Evolutionary conservation across 148 eudicot species (phyloP).

Genomic region (Spergularia bocconei): DNA sequence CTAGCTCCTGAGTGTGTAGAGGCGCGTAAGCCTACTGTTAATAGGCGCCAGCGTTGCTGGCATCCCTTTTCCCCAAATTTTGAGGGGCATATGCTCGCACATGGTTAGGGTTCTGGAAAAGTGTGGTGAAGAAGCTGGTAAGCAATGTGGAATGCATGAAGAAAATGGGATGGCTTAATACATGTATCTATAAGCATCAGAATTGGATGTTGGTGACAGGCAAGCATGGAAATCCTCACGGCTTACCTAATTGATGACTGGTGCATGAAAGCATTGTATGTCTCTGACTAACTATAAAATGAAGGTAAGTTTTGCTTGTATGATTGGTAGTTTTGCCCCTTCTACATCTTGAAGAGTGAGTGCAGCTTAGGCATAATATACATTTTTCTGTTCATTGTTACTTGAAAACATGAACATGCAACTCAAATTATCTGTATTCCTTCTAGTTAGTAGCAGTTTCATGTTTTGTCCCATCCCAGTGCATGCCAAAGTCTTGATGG

Average conservation of each 20-base stretch:
- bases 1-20: not conserved
- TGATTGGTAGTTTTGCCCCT: not conserved
- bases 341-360: not conserved
- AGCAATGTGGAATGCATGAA: constrained; percentile 37
- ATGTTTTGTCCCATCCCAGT: constrained; percentile 26
- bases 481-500: constrained; percentile 54
- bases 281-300: constrained; percentile 21
- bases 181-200: constrained; percentile 30
- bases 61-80: not conserved
- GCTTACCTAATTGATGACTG: constrained; percentile 31
- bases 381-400: not conserved
- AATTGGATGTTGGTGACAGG: constrained; percentile 26
- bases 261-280: constrained; percentile 2
- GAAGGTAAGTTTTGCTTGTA: not conserved
- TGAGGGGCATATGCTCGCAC: not conserved
- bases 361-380: not conserved
- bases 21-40: not conserved
- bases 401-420: constrained; percentile 20
- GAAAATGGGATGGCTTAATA: constrained; percentile 10
- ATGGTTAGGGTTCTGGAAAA: constrained; percentile 13
- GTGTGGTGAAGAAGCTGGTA: constrained; percentile 30
- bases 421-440: constrained; percentile 14
- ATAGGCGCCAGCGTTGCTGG: not conserved
- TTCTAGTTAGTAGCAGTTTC: constrained; percentile 28
- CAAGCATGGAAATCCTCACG: constrained; percentile 26